These are phyloP conservation scores for Monosporascus sp. DNA, from an alignment of 2,329 filamentous ascomycete genomes.

Conservation along the genomic window DNA sequence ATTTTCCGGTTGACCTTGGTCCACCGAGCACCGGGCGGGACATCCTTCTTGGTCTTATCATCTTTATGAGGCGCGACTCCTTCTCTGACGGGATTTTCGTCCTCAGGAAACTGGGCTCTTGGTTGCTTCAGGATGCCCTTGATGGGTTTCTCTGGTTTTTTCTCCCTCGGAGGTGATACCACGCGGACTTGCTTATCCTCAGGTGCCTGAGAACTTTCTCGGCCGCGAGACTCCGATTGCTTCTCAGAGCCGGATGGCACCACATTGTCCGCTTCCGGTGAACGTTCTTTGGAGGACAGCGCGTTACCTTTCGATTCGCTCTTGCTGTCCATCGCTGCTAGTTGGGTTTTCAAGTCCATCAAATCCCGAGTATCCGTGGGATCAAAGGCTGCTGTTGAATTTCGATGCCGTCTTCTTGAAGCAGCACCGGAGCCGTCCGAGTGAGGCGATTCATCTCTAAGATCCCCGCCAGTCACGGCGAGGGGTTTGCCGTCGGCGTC, in stretches of 20 bases:
- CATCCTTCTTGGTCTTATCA: slow-evolving; percentile 66
- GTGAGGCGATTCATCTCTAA: slow-evolving; percentile 34
- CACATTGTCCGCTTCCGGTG: neutral
- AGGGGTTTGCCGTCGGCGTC: slow-evolving; percentile 33
- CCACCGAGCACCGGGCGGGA: slow-evolving; percentile 78
- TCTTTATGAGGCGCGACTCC: slow-evolving; percentile 94
- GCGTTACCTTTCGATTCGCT: slow-evolving; percentile 19
- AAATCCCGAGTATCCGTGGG: slow-evolving; percentile 49
- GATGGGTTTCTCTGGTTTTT: slow-evolving; percentile 62
- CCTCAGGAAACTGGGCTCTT: slow-evolving; percentile 78
- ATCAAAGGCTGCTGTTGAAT: slow-evolving; percentile 40
- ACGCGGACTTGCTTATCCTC: slow-evolving; percentile 56
- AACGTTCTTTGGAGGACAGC: slow-evolving; percentile 8
- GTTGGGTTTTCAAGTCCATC: slow-evolving; percentile 45
- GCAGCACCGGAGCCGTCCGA: slow-evolving; percentile 36
- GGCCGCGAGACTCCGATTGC: slow-evolving; percentile 32
- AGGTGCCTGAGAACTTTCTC: slow-evolving; percentile 28
- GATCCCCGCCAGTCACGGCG: slow-evolving; percentile 13
- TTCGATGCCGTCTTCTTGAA: slow-evolving; percentile 32
- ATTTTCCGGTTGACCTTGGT: slow-evolving; percentile 86
- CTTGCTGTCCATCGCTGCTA: slow-evolving; percentile 37
- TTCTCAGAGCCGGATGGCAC: slow-evolving; percentile 11
- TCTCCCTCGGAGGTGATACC: slow-evolving; percentile 65
- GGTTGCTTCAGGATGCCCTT: slow-evolving; percentile 86
- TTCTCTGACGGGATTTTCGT: slow-evolving; percentile 76